Conservation (phyloP, 2,329 filamentous ascomycete genomes). For the Ophiosphaerella narmari region DNA sequence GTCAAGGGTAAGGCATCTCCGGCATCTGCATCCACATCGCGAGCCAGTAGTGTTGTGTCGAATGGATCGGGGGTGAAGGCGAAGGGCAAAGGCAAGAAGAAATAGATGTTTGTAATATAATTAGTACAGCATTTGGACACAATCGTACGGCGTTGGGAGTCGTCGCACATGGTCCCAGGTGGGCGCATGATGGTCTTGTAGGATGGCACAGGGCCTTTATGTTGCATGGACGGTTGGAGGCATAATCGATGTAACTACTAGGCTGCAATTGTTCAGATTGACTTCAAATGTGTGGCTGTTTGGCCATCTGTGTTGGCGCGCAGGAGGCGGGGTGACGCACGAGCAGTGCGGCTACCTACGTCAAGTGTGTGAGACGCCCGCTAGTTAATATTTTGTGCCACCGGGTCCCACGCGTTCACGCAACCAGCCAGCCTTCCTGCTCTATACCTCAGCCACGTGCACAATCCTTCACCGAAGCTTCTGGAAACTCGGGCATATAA, state of each 20-base stretch:
- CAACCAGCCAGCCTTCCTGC: too few species aligned
- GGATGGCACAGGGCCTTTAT: too few species aligned
- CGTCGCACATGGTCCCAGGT: neutral
- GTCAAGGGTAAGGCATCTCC: slow-evolving; percentile 78
- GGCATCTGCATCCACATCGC: slow-evolving; percentile 75
- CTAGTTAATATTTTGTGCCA: slow-evolving; percentile 8
- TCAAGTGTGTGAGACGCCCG: neutral
- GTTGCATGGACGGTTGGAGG: too few species aligned
- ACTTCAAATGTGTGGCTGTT: neutral
- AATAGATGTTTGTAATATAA: slow-evolving; percentile 21
- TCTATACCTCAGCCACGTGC: too few species aligned
- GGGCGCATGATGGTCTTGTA: too few species aligned
- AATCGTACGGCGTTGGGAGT: slow-evolving; percentile 17
- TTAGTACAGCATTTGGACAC: neutral
- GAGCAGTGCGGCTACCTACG: neutral
- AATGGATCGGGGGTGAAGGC: slow-evolving; percentile 61
- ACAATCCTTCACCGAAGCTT: slow-evolving; percentile 8
- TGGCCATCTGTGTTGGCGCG: neutral
- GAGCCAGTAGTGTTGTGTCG: slow-evolving; percentile 86
- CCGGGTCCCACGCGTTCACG: neutral
- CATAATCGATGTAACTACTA: too few species aligned
- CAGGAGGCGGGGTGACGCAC: slow-evolving; percentile 13
- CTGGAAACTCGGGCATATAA: neutral
- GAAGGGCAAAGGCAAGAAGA: slow-evolving; percentile 59
- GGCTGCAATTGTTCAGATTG: neutral